phyloP scores from a whole-genome alignment of 140 eudicot genomes.

The Stevia rebaudiana region DNA sequence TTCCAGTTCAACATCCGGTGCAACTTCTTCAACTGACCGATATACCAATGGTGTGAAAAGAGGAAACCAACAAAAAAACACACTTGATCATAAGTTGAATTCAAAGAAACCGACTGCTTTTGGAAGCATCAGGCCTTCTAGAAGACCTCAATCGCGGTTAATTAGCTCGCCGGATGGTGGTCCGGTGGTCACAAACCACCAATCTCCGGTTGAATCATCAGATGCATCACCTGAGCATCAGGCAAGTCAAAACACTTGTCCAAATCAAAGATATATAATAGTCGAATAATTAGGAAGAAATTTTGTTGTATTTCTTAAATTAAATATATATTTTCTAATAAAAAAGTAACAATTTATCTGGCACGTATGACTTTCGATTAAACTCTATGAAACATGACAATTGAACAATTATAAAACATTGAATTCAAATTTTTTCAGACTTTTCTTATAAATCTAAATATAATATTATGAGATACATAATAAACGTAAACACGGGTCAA shows the following conservation, averaged over 20 bases:
- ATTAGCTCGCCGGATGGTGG: slow-evolving; percentile 17
- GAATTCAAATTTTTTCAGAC: too few species aligned
- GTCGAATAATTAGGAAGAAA: too few species aligned
- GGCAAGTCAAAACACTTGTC: background rate
- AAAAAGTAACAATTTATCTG: too few species aligned
- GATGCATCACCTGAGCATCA: slow-evolving; percentile 38
- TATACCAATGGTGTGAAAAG: slow-evolving; percentile 17
- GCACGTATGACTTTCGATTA: too few species aligned
- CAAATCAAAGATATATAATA: too few species aligned
- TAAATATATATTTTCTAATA: too few species aligned
- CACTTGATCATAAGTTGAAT: slow-evolving; percentile 21
- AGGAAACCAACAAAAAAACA: slow-evolving; percentile 23
- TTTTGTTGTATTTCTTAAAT: too few species aligned
- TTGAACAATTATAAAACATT: too few species aligned
- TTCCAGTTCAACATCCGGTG: slow-evolving; percentile 28
- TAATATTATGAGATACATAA: too few species aligned
- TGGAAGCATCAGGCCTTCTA: slow-evolving; percentile 41
- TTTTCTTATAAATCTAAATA: too few species aligned
- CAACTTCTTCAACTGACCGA: slow-evolving; percentile 20
- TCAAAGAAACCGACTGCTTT: slow-evolving; percentile 30
- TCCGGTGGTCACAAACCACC: slow-evolving; percentile 12
- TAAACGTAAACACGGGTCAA: too few species aligned
- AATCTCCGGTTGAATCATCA: slow-evolving; percentile 13
- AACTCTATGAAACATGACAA: too few species aligned
- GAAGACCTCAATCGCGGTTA: slow-evolving; percentile 33